Percentiles rank a stretch among this genome's conserved stretches.
Evolutionary conservation across 2,329 filamentous ascomycete species (phyloP).

Genomic region (Penicillium sp.): DNA sequence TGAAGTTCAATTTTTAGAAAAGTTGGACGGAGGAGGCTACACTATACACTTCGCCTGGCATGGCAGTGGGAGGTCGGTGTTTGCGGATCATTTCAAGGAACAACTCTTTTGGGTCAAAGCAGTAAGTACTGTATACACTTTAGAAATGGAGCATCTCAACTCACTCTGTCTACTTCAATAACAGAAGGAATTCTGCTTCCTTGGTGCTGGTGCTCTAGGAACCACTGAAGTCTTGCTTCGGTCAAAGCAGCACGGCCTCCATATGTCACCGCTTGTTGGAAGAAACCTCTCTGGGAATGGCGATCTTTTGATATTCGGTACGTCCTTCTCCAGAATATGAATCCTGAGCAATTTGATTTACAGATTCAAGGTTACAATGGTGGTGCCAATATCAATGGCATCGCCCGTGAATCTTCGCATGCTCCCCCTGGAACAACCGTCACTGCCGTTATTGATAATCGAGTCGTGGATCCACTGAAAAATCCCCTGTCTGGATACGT

Average conservation of each 20-base stretch:
- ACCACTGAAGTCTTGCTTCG: conserved; percentile 66
- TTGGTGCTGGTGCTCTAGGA: conserved; percentile 64
- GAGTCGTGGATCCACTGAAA: neutral
- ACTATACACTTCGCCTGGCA: conserved; percentile 66
- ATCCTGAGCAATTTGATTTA: neutral
- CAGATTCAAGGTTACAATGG: conserved; percentile 41
- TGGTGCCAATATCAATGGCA: conserved; percentile 6
- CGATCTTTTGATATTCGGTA: conserved; percentile 12
- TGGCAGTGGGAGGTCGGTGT: conserved; percentile 56
- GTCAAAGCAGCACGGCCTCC: conserved; percentile 59
- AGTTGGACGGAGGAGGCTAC: conserved; percentile 58
- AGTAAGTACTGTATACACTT: neutral
- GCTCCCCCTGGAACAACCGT: conserved; percentile 16
- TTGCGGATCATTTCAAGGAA: conserved; percentile 48
- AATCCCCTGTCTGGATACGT: conserved; percentile 16
- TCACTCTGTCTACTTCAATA: neutral
- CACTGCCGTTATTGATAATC: conserved; percentile 19
- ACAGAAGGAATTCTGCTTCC: conserved; percentile 60
- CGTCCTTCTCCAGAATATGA: neutral
- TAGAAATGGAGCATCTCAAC: neutral
- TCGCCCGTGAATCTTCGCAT: neutral
- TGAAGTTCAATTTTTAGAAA: conserved; percentile 63
- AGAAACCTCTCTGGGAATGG: conserved; percentile 20
- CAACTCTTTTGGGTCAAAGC: conserved; percentile 69
- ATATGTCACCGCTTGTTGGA: conserved; percentile 59